These are phyloP conservation scores for Boletus mariae DNA, from an alignment of 1,284 basidiomycete species.

Conservation along the genomic window DNA sequence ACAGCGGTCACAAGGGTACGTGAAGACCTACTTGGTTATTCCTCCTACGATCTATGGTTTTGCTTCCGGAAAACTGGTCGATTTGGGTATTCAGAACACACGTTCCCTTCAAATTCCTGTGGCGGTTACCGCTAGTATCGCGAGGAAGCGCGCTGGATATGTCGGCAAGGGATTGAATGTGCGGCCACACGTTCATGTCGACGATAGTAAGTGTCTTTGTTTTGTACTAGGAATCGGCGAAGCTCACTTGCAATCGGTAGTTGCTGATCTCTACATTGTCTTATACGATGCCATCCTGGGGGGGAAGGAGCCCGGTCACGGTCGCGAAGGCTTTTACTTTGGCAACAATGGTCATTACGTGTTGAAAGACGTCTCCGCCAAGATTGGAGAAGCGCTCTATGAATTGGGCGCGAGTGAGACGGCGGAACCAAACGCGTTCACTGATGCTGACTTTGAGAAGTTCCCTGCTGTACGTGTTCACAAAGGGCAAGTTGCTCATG, in stretches of 20 bases:
- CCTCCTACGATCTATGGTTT: constrained; percentile 42
- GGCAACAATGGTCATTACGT: constrained; percentile 46
- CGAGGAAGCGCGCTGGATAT: constrained; percentile 34
- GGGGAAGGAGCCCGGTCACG: constrained; percentile 36
- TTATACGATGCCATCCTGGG: constrained; percentile 33
- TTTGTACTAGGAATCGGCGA: not conserved
- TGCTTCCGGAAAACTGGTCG: constrained; percentile 34
- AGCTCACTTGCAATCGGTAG: constrained; percentile 14
- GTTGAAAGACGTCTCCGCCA: constrained; percentile 28
- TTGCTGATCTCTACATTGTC: constrained; percentile 30
- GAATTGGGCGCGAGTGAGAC: constrained; percentile 30
- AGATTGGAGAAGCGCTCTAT: constrained; percentile 30
- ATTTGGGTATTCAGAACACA: constrained; percentile 36
- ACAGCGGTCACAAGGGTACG: constrained; percentile 31
- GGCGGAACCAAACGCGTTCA: constrained; percentile 33
- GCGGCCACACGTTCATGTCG: constrained; percentile 27
- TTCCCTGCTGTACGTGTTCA: constrained; percentile 17
- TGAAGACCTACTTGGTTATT: constrained; percentile 36
- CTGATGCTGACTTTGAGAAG: constrained; percentile 32
- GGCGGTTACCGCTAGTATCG: constrained; percentile 28
- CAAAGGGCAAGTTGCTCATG: not conserved
- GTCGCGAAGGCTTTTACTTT: constrained; percentile 50
- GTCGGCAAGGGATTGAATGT: constrained; percentile 21
- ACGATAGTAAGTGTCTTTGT: constrained; percentile 27
- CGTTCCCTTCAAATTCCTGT: constrained; percentile 38